Percentiles rank a stretch among this genome's conserved stretches.
Conservation (phyloP, 805 yeast genomes). For the Kodamaea restingae region DNA sequence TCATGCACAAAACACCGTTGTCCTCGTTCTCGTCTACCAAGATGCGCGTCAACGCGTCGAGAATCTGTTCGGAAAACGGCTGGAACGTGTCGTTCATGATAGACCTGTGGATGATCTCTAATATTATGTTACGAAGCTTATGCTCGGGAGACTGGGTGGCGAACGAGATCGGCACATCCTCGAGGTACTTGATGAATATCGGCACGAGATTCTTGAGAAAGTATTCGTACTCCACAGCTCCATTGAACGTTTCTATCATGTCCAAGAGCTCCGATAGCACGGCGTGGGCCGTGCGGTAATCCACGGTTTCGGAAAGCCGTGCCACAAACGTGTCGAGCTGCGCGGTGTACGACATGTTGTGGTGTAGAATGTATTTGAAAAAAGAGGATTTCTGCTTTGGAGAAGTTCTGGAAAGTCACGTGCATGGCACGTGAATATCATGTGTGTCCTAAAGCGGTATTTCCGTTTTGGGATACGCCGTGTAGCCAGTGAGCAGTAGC, state of each 20-base stretch:
- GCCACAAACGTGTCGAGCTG: conserved; percentile 69
- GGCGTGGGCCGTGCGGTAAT: conserved; percentile 59
- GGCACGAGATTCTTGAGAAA: conserved; percentile 71
- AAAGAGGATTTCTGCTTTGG: conserved; percentile 18
- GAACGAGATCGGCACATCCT: conserved; percentile 71
- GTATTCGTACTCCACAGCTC: conserved; percentile 75
- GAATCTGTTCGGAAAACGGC: conserved; percentile 58
- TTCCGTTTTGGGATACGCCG: too few relatives aligned
- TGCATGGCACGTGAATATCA: conserved; percentile 20
- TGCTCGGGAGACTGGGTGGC: conserved; percentile 63
- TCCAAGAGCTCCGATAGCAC: conserved; percentile 81
- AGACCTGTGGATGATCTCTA: conserved; percentile 77
- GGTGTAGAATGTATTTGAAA: not conserved
- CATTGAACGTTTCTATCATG: conserved; percentile 77
- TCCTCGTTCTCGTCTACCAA: conserved; percentile 86
- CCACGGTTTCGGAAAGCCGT: conserved; percentile 54
- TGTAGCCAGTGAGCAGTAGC: too few relatives aligned
- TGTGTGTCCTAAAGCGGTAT: not conserved
- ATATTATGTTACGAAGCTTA: conserved; percentile 67
- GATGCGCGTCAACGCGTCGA: conserved; percentile 55
- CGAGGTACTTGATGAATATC: conserved; percentile 57
- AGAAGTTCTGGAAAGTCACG: conserved; percentile 17
- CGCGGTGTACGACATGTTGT: conserved; percentile 44
- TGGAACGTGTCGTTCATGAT: conserved; percentile 80
- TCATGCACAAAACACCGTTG: conserved; percentile 88